A percentile compares a stretch with the other conserved stretches of the same genome.
phyloP scores from a whole-genome alignment of 257 asterid genomes.

The Nicotiana paniculata region DNA sequence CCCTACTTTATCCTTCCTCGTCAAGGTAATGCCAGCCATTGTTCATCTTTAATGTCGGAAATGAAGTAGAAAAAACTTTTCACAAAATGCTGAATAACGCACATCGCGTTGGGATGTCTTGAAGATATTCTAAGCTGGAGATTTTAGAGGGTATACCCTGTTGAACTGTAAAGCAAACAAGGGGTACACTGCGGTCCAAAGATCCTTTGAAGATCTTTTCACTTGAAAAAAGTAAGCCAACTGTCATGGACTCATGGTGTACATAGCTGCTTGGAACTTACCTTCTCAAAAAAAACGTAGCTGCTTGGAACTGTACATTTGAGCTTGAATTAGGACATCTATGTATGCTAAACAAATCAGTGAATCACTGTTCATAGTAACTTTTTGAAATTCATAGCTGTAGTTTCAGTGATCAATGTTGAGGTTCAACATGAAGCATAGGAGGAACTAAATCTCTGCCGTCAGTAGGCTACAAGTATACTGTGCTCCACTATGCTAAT shows the following conservation, averaged over 20 bases:
- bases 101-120: background rate
- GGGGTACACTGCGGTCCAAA: background rate
- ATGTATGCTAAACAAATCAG: background rate
- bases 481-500: background rate
- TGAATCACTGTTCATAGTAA: background rate
- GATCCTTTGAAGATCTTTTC: background rate
- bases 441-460: background rate
- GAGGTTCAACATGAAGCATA: background rate
- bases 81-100: background rate
- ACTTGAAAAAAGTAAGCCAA: background rate
- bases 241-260: too few species aligned
- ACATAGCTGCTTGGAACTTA: background rate
- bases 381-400: background rate
- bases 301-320: background rate
- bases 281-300: background rate
- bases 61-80: background rate
- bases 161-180: background rate
- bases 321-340: background rate
- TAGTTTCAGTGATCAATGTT: background rate
- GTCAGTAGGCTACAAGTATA: background rate
- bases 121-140: background rate
- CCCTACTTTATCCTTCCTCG: background rate
- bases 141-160: background rate
- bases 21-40: background rate
- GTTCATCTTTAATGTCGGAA: background rate